Evolutionary conservation across 1,284 basidiomycete genomes (phyloP).

Genomic region (Pterula multifida): DNA sequence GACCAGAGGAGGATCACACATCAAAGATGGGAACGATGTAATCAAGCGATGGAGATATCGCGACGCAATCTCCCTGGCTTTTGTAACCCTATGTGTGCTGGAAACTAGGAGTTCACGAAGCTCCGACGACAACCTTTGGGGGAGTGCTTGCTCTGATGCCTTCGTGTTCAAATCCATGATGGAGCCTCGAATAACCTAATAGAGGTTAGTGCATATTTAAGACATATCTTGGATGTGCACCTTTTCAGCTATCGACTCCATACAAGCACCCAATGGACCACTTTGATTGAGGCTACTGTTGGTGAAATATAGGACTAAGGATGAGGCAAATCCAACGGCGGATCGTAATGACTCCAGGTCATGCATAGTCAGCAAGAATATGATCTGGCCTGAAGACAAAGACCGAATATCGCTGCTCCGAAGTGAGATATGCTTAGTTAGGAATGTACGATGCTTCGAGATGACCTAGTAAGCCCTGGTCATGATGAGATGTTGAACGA

Average conservation of each 20-base stretch:
- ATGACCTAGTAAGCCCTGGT: constrained; percentile 55
- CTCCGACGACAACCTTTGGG: constrained; percentile 62
- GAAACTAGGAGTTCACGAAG: constrained; percentile 67
- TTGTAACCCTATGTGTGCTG: constrained; percentile 75
- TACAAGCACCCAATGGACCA: constrained; percentile 52
- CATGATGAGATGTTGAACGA: no score
- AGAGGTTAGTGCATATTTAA: constrained; percentile 8
- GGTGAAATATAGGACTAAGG: constrained; percentile 79
- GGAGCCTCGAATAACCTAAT: constrained; percentile 63
- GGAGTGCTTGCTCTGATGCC: constrained; percentile 73
- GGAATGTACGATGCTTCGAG: constrained; percentile 47
- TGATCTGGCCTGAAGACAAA: constrained; percentile 74
- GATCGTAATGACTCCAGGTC: constrained; percentile 87
- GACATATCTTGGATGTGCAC: constrained; percentile 24
- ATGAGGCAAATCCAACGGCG: constrained; percentile 69
- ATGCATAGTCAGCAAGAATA: constrained; percentile 82
- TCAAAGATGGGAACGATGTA: constrained; percentile 87
- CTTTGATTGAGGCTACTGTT: constrained; percentile 81
- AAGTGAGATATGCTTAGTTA: constrained; percentile 60
- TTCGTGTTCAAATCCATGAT: constrained; percentile 58
- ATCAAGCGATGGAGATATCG: constrained; percentile 80
- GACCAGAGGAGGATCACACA: constrained; percentile 85
- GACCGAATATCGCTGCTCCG: constrained; percentile 65
- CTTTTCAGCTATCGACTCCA: constrained; percentile 84
- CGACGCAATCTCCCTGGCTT: constrained; percentile 74